Base-by-base conservation (phyloP, 2,329 filamentous ascomycete species). In the Pseudocercospora cruenta region DNA sequence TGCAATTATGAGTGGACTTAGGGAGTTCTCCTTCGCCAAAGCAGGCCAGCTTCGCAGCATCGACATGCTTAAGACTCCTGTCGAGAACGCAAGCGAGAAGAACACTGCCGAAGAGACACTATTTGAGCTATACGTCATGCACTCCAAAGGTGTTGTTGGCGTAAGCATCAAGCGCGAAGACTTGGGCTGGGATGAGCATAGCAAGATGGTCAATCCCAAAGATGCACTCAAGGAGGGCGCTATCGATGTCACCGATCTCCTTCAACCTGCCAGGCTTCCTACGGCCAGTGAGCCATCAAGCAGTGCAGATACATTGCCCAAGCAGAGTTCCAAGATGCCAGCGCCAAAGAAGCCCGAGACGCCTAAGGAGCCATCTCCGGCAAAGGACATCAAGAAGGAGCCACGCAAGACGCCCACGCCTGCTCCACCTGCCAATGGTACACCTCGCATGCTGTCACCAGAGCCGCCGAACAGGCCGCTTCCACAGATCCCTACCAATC, bases 41-140 rank as follows among this genome's bases (percentile, higher is more conserved):
- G 93, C 93, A 77, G 94, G 95, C 14, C 85, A 92, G 71, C 86
- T 99, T 59, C 89, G 95, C 78, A 98, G 94, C 77, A 82, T 99
- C 63, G 93, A 97, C 74, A 92, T 99, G 75, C 86, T 98, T 26
- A 88, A 90, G 74, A 89, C 85, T 72, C 88, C 91, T 22, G 74
- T 76, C n/a, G 71, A 76, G 10, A 71, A 74, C 36, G 87, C 90
- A 63, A 86, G 88, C 68, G 83, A 83, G 67, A 73, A 78, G 24
- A 78, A 80, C 21, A 80, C 82, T 1, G 89, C 90, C 22, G 91
- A 95, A 69, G 87, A 88, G 16, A 88, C 90, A 0, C 82, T 97
- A 14, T 98, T 99, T 75, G 95, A 99, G 82, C 85, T 99, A 9
- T 99, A 99, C 77, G 91, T 93, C 33, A 96, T 97, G 90, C 94